Conservation (phyloP, 208 protist species). For the Leishmania braziliensis region DNA sequence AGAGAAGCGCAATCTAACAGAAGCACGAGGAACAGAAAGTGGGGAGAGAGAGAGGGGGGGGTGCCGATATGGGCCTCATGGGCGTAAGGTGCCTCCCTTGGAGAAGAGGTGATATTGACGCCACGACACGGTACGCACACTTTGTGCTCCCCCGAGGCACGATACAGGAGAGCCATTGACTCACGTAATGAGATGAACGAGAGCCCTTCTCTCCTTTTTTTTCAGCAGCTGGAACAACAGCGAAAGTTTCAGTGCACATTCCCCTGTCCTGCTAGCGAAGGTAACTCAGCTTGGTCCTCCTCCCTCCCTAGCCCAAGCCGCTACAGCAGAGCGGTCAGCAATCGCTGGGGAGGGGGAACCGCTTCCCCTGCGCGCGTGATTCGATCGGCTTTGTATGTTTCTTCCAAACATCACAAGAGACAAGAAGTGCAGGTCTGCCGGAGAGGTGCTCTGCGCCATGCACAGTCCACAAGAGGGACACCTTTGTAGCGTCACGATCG, state of each 20-base stretch:
- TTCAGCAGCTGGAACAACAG: not conserved
- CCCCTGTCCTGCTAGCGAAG: no score
- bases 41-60: not conserved
- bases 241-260: not conserved
- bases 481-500: not conserved
- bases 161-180: not conserved
- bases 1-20: not conserved
- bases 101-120: not conserved
- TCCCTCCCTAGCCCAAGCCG: not conserved
- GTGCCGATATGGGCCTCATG: not conserved
- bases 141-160: not conserved
- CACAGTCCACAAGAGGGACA: not conserved
- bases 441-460: not conserved
- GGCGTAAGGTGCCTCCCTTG: not conserved
- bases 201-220: not conserved
- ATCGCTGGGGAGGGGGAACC: not conserved
- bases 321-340: not conserved
- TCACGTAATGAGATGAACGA: not conserved
- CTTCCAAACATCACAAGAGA: not conserved
- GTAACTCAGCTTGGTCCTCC: not conserved
- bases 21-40: not conserved
- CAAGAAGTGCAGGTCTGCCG: not conserved
- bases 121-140: not conserved
- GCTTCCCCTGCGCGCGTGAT: not conserved
- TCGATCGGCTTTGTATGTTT: not conserved